Evolutionary conservation across 345 rosid species (phyloP), one percentile per base, ranked within the genome.

Genomic region (Aquilaria yunnanensis): DNA sequence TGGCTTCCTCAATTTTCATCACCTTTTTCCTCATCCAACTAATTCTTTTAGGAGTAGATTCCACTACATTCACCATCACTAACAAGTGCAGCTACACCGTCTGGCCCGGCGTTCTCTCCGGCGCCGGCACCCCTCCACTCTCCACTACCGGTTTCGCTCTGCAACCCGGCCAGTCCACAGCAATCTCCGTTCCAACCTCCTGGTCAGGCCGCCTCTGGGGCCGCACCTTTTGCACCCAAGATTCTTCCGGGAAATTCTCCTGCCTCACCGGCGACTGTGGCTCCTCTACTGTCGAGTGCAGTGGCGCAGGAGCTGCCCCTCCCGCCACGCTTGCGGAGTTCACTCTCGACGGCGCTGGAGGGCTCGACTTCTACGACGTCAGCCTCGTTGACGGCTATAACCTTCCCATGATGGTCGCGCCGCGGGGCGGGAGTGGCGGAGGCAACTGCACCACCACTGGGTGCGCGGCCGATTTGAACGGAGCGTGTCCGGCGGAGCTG

Each of bases 121-220:
- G 97, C 71, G 88, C 89, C 68, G 74, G 66, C 68, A 56, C 90
- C 0, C 61, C 95, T 12, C 85, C 76, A 12, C 96, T 83, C 34
- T 76, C 90, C 9, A 83, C 92, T 6, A 94, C 97, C 1, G 97
- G 98, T 31, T 93, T 88, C 72, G 37, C 77, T 6, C 92, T 93
- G 63, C 32, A 65, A 0, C 31, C 66, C 10, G 98, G 92, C 1
- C 72, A 83, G 67, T 88, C 98, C 54, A 75, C 59, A 45, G 71
- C 92, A 11, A 68, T 93, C 1, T 9, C 51, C 11, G 64, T 90
- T 14, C 98, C 97, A 5, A 14, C 33, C 4, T 68, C 81, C 0
- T 93, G 98, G 98, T 86, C 92, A 9, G 99, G 97, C 32, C 90
- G 97, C 59, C 62, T 90, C 61, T 93, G 98, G 99, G 97, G 74